A percentile compares a stretch with the other conserved stretches of the same genome.
These are phyloP conservation scores for Soucietia sequanensis DNA, from an alignment of 805 yeast genomes.

Conservation along the genomic window DNA sequence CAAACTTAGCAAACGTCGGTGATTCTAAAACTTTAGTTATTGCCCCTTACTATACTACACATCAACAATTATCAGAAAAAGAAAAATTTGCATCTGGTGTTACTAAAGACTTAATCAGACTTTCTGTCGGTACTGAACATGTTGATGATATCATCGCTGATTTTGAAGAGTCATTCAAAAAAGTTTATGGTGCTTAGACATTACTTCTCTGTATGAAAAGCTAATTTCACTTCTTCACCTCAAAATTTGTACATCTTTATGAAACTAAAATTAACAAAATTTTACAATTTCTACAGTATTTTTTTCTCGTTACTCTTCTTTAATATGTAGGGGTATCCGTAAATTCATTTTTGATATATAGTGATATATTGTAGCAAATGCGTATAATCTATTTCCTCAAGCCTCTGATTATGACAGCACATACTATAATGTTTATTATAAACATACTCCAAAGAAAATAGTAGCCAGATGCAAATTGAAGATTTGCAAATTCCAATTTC, in stretches of 20 bases:
- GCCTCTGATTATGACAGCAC: not conserved
- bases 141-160: slow-evolving; percentile 90
- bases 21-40: slow-evolving; percentile 94
- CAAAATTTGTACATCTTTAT: not conserved
- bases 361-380: too few relatives aligned
- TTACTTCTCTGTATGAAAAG: not conserved
- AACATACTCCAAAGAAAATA: not conserved
- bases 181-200: slow-evolving; percentile 39
- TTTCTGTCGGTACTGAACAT: slow-evolving; percentile 87
- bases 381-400: not conserved
- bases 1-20: slow-evolving; percentile 95
- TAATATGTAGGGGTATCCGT: too few relatives aligned
- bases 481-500: not conserved
- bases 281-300: too few relatives aligned
- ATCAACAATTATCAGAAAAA: slow-evolving; percentile 81
- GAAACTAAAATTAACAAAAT: too few relatives aligned
- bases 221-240: not conserved
- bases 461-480: not conserved
- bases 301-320: too few relatives aligned
- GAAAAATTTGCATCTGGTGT: slow-evolving; percentile 87
- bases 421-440: too few relatives aligned
- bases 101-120: slow-evolving; percentile 82
- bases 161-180: slow-evolving; percentile 79
- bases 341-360: too few relatives aligned
- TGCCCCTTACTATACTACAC: slow-evolving; percentile 95